These are phyloP conservation scores for Phytophthora tubulina DNA, from an alignment of 352 stramenopile species.

Conservation along the genomic window DNA sequence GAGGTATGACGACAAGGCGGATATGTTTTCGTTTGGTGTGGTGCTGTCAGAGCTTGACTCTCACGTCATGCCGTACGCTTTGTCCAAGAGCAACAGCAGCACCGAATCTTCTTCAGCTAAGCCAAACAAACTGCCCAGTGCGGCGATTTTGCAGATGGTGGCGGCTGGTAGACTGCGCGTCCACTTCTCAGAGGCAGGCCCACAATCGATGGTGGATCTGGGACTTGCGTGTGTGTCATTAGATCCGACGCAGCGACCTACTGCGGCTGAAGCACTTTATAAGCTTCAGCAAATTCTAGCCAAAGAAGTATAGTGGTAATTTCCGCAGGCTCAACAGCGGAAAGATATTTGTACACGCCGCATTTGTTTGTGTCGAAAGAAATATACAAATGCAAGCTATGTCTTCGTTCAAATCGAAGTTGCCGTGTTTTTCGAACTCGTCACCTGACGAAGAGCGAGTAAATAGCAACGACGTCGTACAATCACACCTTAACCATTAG, in stretches of 20 bases:
- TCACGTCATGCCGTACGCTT: slow-evolving; percentile 42
- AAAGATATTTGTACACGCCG: too few relatives aligned
- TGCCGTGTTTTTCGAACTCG: too few relatives aligned
- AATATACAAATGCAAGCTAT: too few relatives aligned
- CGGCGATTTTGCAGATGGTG: slow-evolving; percentile 59
- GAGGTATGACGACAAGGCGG: slow-evolving; percentile 53
- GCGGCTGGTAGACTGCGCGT: slow-evolving; percentile 48
- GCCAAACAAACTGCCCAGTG: slow-evolving; percentile 39
- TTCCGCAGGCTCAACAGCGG: too few relatives aligned
- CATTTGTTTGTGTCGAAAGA: too few relatives aligned
- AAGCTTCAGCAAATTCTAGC: slow-evolving; percentile 43
- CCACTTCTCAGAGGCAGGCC: slow-evolving; percentile 43
- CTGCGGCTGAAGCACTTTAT: slow-evolving; percentile 52
- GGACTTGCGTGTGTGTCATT: slow-evolving; percentile 46
- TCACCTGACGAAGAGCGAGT: too few relatives aligned
- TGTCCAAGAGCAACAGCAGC: slow-evolving; percentile 30
- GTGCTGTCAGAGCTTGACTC: slow-evolving; percentile 53
- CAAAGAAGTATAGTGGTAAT: slow-evolving; percentile 31
- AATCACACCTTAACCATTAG: too few relatives aligned
- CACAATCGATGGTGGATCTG: slow-evolving; percentile 39
- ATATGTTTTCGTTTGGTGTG: slow-evolving; percentile 62
- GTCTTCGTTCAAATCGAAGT: not conserved
- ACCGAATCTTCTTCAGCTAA: slow-evolving; percentile 20
- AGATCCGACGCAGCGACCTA: slow-evolving; percentile 47
- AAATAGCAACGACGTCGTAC: too few relatives aligned